Conservation (phyloP, 345 rosid genomes). For the Hypericum perforatum region DNA sequence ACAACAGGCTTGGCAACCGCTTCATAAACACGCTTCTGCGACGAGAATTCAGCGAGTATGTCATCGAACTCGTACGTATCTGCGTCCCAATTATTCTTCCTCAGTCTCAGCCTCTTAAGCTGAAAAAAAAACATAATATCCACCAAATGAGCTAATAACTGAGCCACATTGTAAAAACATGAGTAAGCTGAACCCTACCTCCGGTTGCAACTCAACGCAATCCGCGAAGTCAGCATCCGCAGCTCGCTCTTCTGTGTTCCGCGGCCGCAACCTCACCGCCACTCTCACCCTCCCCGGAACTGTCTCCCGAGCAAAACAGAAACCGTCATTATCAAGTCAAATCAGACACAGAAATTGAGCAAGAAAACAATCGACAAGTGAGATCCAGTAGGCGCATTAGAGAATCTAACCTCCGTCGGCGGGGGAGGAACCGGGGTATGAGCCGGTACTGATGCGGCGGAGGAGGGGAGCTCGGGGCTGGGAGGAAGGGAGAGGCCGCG, state of each 20-base stretch:
- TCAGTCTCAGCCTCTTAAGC: constrained; percentile 24
- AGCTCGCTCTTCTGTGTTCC: constrained; percentile 18
- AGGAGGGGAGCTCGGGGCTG: constrained; percentile 31
- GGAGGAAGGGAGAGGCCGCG: constrained; percentile 37
- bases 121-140: constrained; percentile 1
- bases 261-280: constrained; percentile 24
- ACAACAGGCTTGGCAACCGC: constrained; percentile 29
- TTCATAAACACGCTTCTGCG: constrained; percentile 30
- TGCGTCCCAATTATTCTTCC: constrained; percentile 27
- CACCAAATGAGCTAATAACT: neutral
- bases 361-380: neutral
- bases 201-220: constrained; percentile 24
- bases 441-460: constrained; percentile 62
- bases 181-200: constrained; percentile 5
- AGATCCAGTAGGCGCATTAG: too few species aligned
- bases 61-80: constrained; percentile 29
- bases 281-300: constrained; percentile 29
- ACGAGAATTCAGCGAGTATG: constrained; percentile 26
- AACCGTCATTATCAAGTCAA: neutral
- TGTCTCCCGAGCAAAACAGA: neutral
- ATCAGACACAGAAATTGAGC: neutral
- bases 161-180: too few species aligned
- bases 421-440: constrained; percentile 23
- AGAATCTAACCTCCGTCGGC: constrained; percentile 53
- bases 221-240: constrained; percentile 27